Percentiles rank a stretch among this genome's conserved stretches.
These are phyloP conservation scores for Phytophthora nicotianae DNA, from an alignment of 352 stramenopile species.

Conservation along the genomic window DNA sequence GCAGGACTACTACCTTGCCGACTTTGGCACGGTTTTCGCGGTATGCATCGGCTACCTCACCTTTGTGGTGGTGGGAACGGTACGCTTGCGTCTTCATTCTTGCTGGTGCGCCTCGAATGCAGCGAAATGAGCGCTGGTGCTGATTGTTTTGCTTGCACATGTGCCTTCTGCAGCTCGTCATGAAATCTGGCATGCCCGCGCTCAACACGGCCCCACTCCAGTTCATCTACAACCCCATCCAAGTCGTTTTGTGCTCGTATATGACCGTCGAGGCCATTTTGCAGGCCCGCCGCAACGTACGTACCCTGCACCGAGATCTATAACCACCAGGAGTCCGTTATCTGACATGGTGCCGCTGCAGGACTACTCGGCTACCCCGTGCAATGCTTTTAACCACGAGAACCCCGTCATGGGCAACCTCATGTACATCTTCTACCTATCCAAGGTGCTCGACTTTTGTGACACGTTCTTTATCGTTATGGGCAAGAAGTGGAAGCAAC, in stretches of 20 bases:
- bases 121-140: neutral
- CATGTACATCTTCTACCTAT: conserved; percentile 98
- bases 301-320: conserved; percentile 4
- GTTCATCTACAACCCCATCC: conserved; percentile 95
- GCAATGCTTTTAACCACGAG: conserved; percentile 88
- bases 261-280: conserved; percentile 93
- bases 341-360: conserved; percentile 31
- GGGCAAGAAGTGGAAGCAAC: conserved; percentile 96
- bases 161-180: conserved; percentile 41
- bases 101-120: neutral
- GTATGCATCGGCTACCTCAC: conserved; percentile 70
- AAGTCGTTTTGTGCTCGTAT: conserved; percentile 95
- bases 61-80: conserved; percentile 61
- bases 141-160: conserved; percentile 4
- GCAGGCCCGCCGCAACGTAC: conserved; percentile 85
- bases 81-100: conserved; percentile 10
- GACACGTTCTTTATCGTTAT: conserved; percentile 97
- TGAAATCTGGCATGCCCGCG: conserved; percentile 56
- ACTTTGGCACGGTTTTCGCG: conserved; percentile 44
- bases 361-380: conserved; percentile 86
- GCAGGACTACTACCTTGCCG: conserved; percentile 40
- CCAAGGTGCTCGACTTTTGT: conserved; percentile 92
- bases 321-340: neutral
- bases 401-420: conserved; percentile 92
- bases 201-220: conserved; percentile 77